Evolutionary conservation across 345 rosid genomes (phyloP).

Genomic region (Brassica juncea): DNA sequence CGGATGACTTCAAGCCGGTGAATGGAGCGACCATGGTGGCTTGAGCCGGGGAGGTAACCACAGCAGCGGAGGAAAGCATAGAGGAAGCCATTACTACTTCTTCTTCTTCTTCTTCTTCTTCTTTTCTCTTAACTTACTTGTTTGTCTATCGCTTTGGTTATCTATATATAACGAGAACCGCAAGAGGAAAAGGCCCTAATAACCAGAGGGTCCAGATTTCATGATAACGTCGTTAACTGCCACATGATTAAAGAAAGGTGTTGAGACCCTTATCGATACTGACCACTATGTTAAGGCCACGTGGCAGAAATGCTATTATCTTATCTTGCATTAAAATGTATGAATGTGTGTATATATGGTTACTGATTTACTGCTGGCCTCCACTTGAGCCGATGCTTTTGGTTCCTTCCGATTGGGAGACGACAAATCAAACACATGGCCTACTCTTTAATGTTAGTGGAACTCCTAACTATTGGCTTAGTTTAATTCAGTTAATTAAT

Average conservation of each 20-base stretch:
- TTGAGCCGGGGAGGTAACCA: not conserved
- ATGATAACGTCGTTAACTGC: slow-evolving; percentile 45
- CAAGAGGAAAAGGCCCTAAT: not conserved
- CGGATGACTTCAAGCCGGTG: not conserved
- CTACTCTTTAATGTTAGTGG: slow-evolving; percentile 10
- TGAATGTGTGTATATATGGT: slow-evolving; percentile 27
- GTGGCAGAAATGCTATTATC: slow-evolving; percentile 21
- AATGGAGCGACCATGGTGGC: not conserved
- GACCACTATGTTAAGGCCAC: slow-evolving; percentile 22
- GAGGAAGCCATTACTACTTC: slow-evolving; percentile 43
- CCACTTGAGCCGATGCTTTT: slow-evolving; percentile 33
- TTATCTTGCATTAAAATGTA: slow-evolving; percentile 23
- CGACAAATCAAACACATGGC: not conserved
- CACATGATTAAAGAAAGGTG: slow-evolving; percentile 33
- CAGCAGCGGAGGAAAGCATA: not conserved
- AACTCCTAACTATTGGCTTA: not conserved
- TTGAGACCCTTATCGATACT: slow-evolving; percentile 37
- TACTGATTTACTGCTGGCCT: slow-evolving; percentile 4
- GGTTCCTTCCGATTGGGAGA: slow-evolving; percentile 28
- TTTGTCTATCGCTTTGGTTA: not conserved
- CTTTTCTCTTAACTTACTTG: slow-evolving; percentile 3
- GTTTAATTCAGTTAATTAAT: not conserved
- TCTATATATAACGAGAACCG: not conserved
- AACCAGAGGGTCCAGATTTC: slow-evolving; percentile 18
- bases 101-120: not conserved